Conservation (phyloP, 2,329 filamentous ascomycete species). For the Fusarium sp. region DNA sequence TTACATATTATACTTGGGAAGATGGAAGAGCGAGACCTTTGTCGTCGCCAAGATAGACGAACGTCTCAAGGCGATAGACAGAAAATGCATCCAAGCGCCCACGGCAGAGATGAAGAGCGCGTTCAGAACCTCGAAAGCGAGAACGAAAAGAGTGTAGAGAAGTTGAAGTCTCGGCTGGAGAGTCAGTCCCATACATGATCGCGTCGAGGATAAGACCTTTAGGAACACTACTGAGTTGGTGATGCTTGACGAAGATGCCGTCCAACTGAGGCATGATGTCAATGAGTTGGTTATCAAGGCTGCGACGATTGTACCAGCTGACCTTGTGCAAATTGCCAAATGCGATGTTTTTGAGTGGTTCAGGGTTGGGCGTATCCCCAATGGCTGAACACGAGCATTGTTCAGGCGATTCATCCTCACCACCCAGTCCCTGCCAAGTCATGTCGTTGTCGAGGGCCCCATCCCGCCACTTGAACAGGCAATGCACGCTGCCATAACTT, state of each 20-base stretch:
- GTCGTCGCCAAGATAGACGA: background rate
- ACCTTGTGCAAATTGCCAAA: background rate
- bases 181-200: background rate
- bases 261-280: background rate
- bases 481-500: no score
- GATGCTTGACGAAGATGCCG: background rate
- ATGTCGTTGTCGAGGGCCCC: no score
- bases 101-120: background rate
- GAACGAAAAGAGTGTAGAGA: background rate
- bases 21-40: background rate
- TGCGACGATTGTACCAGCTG: background rate
- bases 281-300: background rate
- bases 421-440: background rate
- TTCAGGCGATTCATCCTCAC: background rate
- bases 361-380: background rate
- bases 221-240: background rate
- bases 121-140: background rate
- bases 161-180: background rate
- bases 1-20: background rate
- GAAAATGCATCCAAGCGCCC: background rate
- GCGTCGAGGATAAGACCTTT: background rate
- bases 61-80: background rate
- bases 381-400: background rate
- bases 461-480: no score
- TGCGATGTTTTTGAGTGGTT: conserved; percentile 4